Conservation (phyloP, 768 basidiomycete genomes). For the Trametes villosa region DNA sequence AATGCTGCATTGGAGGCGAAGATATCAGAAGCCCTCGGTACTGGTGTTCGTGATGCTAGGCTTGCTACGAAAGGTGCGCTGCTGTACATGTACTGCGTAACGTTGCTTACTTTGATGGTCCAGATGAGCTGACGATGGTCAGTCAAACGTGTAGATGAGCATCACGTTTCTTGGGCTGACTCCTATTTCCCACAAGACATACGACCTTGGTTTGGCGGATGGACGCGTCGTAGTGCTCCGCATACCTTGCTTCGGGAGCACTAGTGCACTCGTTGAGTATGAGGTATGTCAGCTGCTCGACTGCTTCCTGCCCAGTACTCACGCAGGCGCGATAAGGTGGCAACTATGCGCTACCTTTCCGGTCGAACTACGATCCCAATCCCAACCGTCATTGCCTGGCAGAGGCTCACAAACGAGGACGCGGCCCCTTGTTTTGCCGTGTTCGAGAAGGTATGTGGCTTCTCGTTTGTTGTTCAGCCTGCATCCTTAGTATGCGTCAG, state of each 20-base stretch:
- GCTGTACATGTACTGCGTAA: neutral
- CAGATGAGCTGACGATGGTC: slow-evolving; percentile 7
- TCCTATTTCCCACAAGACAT: slow-evolving; percentile 3
- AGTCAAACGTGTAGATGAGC: neutral
- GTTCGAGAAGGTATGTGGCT: slow-evolving; percentile 31
- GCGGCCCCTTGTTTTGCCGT: slow-evolving; percentile 23
- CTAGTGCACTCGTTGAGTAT: slow-evolving; percentile 9
- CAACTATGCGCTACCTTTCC: slow-evolving; percentile 35
- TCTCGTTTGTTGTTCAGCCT: neutral
- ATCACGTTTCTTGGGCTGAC: no score
- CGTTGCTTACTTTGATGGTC: neutral
- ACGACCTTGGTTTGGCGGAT: slow-evolving; percentile 15
- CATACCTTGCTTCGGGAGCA: slow-evolving; percentile 5
- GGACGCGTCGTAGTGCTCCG: slow-evolving; percentile 2
- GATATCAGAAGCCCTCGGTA: slow-evolving; percentile 3
- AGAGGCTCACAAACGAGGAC: neutral
- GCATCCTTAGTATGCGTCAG: slow-evolving; percentile 20
- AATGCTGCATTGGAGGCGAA: neutral
- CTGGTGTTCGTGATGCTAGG: neutral
- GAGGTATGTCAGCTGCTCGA: slow-evolving; percentile 7
- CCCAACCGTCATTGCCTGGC: slow-evolving; percentile 26
- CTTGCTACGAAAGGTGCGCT: slow-evolving; percentile 10
- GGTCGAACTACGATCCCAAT: slow-evolving; percentile 36
- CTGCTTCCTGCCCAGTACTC: neutral
- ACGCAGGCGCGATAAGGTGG: slow-evolving; percentile 24